Conservation (phyloP, 495 filamentous ascomycete species). For the Penicillium lagena region DNA sequence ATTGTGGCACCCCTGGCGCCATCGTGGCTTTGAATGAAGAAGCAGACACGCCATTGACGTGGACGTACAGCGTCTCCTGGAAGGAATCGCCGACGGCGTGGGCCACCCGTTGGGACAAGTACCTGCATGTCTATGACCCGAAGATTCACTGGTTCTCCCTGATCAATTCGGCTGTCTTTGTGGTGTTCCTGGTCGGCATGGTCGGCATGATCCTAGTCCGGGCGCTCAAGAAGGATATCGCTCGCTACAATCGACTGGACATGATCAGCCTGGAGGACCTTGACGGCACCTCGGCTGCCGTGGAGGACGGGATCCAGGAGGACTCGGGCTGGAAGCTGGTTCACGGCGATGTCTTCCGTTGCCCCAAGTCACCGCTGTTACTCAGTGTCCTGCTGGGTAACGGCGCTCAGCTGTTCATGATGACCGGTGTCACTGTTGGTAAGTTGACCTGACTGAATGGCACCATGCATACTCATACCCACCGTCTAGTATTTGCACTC, state of each 20-base stretch:
- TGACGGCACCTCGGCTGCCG: constrained; percentile 57
- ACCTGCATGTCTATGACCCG: constrained; percentile 89
- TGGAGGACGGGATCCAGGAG: constrained; percentile 93
- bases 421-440: constrained; percentile 87
- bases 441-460: constrained; percentile 4
- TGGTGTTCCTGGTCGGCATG: constrained; percentile 83
- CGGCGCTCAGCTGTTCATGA: constrained; percentile 93
- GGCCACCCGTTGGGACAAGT: constrained; percentile 98
- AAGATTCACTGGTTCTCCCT: constrained; percentile 98
- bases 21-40: constrained; percentile 60
- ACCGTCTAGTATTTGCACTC: constrained; percentile 63
- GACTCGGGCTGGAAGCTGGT: constrained; percentile 98
- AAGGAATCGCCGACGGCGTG: constrained; percentile 69
- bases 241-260: constrained; percentile 89
- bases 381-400: constrained; percentile 87
- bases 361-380: constrained; percentile 73
- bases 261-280: constrained; percentile 80
- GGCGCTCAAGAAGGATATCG: constrained; percentile 88
- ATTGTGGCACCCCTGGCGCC: constrained; percentile 49
- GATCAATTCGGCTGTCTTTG: constrained; percentile 89
- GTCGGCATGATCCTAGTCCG: constrained; percentile 83
- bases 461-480: background rate
- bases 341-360: constrained; percentile 93
- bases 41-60: constrained; percentile 63
- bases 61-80: constrained; percentile 92